These are phyloP conservation scores for Ganoderma lingzhi DNA, from an alignment of 1,284 basidiomycete species.

Conservation along the genomic window DNA sequence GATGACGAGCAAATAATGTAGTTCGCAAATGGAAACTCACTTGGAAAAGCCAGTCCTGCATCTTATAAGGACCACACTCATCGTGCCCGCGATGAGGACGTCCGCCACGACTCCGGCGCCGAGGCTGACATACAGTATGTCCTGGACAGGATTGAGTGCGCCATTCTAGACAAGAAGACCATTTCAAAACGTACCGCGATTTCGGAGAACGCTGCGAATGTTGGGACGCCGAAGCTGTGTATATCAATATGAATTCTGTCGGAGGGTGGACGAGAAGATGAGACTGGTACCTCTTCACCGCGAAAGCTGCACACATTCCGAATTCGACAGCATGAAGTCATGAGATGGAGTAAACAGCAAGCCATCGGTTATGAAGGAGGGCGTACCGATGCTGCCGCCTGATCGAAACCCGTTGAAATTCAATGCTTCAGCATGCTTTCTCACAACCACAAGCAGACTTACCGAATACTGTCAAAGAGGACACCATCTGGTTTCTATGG, in stretches of 20 bases:
- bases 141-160: not conserved
- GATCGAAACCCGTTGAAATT: not conserved
- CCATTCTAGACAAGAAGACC: not conserved
- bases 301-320: slow-evolving; percentile 21
- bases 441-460: not conserved
- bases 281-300: slow-evolving; percentile 24
- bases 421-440: not conserved
- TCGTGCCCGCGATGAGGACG: slow-evolving; percentile 21
- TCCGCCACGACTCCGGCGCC: slow-evolving; percentile 23
- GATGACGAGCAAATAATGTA: no score
- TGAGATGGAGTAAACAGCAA: not conserved
- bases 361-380: no score
- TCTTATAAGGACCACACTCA: slow-evolving; percentile 18
- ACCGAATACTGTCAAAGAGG: slow-evolving; percentile 29
- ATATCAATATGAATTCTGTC: not conserved
- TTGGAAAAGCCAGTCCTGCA: slow-evolving; percentile 21
- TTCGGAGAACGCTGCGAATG: slow-evolving; percentile 19
- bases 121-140: slow-evolving; percentile 24
- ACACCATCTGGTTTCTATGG: slow-evolving; percentile 14
- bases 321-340: not conserved
- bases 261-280: not conserved
- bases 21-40: slow-evolving; percentile 1
- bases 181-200: slow-evolving; percentile 16
- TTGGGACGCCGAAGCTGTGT: slow-evolving; percentile 22
- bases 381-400: slow-evolving; percentile 32